A percentile compares a stretch with the other conserved stretches of the same genome.
These are phyloP conservation scores for Poa pratensis DNA, from an alignment of 176 grass and related monocot genomes.

Conservation along the genomic window DNA sequence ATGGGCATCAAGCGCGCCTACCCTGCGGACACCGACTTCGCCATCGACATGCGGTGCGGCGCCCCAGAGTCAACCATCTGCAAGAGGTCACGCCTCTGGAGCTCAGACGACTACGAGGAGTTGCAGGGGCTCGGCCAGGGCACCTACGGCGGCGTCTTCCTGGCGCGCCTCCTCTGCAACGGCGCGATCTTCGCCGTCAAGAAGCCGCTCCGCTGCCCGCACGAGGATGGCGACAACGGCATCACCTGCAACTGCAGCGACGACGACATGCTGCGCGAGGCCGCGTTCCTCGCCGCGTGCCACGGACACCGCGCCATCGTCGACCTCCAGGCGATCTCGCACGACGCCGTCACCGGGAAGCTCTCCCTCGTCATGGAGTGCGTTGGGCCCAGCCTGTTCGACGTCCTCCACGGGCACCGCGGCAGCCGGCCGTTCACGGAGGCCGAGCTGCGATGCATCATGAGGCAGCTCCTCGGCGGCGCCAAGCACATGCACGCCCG, in stretches of 20 bases:
- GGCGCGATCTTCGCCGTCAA: constrained; percentile 46
- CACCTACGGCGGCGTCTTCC: not conserved
- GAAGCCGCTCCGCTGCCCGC: not conserved
- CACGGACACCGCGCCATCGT: constrained; percentile 42
- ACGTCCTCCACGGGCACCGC: constrained; percentile 20
- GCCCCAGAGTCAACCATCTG: not conserved
- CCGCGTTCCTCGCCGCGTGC: constrained; percentile 19
- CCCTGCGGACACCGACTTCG: not conserved
- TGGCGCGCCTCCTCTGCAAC: not conserved
- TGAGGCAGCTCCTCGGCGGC: constrained; percentile 42
- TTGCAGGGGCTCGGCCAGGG: constrained; percentile 7
- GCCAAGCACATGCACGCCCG: constrained; percentile 42
- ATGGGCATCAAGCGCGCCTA: not conserved
- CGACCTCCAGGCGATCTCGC: constrained; percentile 28
- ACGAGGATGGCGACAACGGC: not conserved
- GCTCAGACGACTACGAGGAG: constrained; percentile 12
- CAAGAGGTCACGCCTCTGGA: not conserved
- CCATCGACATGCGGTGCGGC: not conserved
- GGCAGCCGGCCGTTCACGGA: constrained; percentile 21
- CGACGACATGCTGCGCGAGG: not conserved
- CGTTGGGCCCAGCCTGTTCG: constrained; percentile 39
- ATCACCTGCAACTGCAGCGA: not conserved
- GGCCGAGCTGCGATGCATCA: constrained; percentile 24
- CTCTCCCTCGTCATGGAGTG: constrained; percentile 50
- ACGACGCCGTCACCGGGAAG: not conserved